These are phyloP conservation scores for Penicillium coprophilum DNA, from an alignment of 495 filamentous ascomycete species.

Conservation along the genomic window DNA sequence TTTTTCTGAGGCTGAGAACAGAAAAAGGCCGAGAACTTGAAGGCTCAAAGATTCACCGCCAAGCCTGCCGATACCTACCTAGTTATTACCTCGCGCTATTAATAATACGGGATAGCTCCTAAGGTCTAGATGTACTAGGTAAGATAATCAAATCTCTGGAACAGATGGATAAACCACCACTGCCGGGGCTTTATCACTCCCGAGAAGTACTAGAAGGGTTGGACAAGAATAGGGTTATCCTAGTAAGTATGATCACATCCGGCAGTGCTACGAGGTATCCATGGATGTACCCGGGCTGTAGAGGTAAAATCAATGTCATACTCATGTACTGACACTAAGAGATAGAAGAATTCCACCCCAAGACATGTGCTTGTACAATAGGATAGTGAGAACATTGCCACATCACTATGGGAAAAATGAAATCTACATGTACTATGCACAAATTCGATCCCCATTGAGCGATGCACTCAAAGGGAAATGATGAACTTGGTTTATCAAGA, in stretches of 20 bases:
- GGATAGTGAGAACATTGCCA: too few species aligned
- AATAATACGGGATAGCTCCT: background rate
- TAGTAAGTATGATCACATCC: background rate
- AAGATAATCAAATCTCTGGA: background rate
- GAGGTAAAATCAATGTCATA: background rate
- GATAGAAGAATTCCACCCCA: background rate
- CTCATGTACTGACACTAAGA: background rate
- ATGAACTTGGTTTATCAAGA: too few species aligned
- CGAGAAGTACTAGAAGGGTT: background rate
- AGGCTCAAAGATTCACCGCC: conserved; percentile 4
- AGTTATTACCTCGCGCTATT: background rate
- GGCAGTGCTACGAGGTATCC: background rate
- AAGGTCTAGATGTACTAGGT: background rate
- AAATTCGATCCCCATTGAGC: too few species aligned
- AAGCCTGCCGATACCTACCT: background rate
- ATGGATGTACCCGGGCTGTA: background rate
- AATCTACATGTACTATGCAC: too few species aligned
- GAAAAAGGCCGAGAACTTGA: too few species aligned
- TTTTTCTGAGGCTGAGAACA: too few species aligned
- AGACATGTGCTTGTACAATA: background rate
- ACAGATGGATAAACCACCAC: background rate
- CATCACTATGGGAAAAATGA: too few species aligned
- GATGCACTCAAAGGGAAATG: too few species aligned
- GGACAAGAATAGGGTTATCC: background rate
- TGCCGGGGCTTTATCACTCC: background rate